Percentiles rank a stretch among this genome's conserved stretches.
These are phyloP conservation scores for Pyricularia pennisetigena DNA, from an alignment of 2,329 filamentous ascomycete species.

Conservation along the genomic window DNA sequence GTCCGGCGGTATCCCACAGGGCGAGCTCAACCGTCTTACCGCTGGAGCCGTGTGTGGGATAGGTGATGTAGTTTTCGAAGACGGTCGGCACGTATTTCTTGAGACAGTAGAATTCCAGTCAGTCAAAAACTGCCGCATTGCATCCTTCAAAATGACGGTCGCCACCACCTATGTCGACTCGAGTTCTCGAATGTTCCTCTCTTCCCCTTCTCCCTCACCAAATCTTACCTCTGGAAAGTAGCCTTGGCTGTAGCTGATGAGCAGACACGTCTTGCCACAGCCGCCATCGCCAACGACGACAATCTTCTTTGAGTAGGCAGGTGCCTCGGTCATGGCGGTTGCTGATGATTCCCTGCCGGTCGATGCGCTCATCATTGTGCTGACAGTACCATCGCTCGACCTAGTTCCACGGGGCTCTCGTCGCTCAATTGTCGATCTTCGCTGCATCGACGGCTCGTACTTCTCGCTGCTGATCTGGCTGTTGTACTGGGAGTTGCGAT, in stretches of 20 bases:
- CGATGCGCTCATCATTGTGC: conserved; percentile 69
- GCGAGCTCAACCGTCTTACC: conserved; percentile 95
- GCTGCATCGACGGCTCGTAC: conserved; percentile 28
- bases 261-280: conserved; percentile 94
- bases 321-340: conserved; percentile 75
- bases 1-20: conserved; percentile 95
- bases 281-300: conserved; percentile 97
- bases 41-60: conserved; percentile 76
- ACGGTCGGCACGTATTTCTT: conserved; percentile 99
- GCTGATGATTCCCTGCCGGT: conserved; percentile 67
- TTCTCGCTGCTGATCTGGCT: conserved; percentile 20
- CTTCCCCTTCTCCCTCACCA: conserved; percentile 13
- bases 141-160: background rate
- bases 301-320: conserved; percentile 96
- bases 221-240: conserved; percentile 87
- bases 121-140: background rate
- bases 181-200: background rate
- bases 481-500: conserved; percentile 44
- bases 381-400: conserved; percentile 83
- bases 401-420: conserved; percentile 45
- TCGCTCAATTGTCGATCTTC: conserved; percentile 24
- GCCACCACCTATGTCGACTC: background rate
- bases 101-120: background rate
- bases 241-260: conserved; percentile 98
- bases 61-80: conserved; percentile 99